Percentiles rank a stretch among this genome's conserved stretches.
Evolutionary conservation across 2,329 filamentous ascomycete species (phyloP).

Genomic region (Xylariaceae sp.): DNA sequence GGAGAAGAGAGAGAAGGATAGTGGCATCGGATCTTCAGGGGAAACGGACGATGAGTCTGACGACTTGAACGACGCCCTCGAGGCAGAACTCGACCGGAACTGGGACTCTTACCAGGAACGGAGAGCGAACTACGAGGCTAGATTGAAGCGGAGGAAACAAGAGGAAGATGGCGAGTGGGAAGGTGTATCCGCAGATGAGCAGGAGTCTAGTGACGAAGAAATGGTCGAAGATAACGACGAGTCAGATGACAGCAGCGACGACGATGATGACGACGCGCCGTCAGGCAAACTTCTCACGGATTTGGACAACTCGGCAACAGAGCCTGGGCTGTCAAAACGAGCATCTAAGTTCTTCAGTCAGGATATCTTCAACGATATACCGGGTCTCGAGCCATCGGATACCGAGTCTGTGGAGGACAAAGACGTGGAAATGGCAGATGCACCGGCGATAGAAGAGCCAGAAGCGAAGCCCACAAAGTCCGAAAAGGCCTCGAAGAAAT

Average conservation of each 20-base stretch:
- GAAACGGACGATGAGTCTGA: slow-evolving; percentile 62
- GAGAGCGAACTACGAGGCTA: slow-evolving; percentile 77
- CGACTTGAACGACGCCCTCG: slow-evolving; percentile 74
- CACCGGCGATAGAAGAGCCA: slow-evolving; percentile 19
- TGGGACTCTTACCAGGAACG: slow-evolving; percentile 70
- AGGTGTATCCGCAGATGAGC: slow-evolving; percentile 67
- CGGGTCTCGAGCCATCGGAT: slow-evolving; percentile 55
- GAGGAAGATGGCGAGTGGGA: slow-evolving; percentile 88
- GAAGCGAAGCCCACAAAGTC: slow-evolving; percentile 15
- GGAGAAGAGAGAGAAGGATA: slow-evolving; percentile 56
- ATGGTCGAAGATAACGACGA: slow-evolving; percentile 56
- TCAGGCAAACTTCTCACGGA: slow-evolving; percentile 55
- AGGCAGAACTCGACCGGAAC: slow-evolving; percentile 78
- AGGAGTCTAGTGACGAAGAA: slow-evolving; percentile 54
- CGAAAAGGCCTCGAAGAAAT: slow-evolving; percentile 24
- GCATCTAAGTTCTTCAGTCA: slow-evolving; percentile 90
- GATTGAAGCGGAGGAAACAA: slow-evolving; percentile 81
- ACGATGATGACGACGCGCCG: slow-evolving; percentile 49
- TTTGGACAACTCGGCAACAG: slow-evolving; percentile 49
- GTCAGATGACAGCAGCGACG: slow-evolving; percentile 46
- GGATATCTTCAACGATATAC: slow-evolving; percentile 85
- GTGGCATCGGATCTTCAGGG: slow-evolving; percentile 48
- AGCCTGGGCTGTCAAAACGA: slow-evolving; percentile 66
- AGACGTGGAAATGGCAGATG: slow-evolving; percentile 27
- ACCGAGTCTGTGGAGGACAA: slow-evolving; percentile 29